Base-by-base conservation (phyloP, 768 basidiomycete species). In the Tricholoma furcatifolium region DNA sequence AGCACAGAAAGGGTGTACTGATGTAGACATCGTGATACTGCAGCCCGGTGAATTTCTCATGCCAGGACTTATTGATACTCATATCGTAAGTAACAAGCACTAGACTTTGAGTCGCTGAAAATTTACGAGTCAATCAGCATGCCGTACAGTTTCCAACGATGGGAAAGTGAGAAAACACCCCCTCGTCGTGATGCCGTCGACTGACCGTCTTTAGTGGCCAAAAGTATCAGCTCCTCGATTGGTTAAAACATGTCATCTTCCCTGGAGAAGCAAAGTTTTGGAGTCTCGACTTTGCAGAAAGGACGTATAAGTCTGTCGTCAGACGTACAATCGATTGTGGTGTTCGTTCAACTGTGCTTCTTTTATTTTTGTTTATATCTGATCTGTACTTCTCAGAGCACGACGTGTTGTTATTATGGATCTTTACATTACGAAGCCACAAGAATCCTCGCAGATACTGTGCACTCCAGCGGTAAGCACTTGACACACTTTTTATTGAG, bases 331-430 rank as follows among this genome's bases (percentile, higher is more conserved):
- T 97, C 43, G 77, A 87, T 54, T 80, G 71, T 31, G 94, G 93
- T 44, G 95, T 96, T 65, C 60, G 86, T 75, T 14, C 24, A 40
- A 42, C 27, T 27, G 27, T 27, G 27, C 3, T 4, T 27, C 7
- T 27, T 27, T 27, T 3, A 27, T 7, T 34, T 21, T 44, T 45
- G 44, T 59, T 41, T 56, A 55, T 41, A 21, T 31, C 31, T 57
- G 40, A 43, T 59, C 4, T 21, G 9, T 27, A 34, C 14, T 20
- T 35, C 44, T 15, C 38, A 93, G 94, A 96, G 93, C 1, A 97
- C 95, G 1, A 97, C 95, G 0, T 91, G 86, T 63, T 97, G 92
- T 66, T 97, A 95, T 68, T 96, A 91, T 64, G 91, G 84, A 8
- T 87, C 84, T 2, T 68, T 94, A 12, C 93, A 98, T 66, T 72